Evolutionary conservation across 202 grass and related monocot species (phyloP), one percentile per base, ranked within the genome.

Genomic region (Schoenoplectus triqueter): DNA sequence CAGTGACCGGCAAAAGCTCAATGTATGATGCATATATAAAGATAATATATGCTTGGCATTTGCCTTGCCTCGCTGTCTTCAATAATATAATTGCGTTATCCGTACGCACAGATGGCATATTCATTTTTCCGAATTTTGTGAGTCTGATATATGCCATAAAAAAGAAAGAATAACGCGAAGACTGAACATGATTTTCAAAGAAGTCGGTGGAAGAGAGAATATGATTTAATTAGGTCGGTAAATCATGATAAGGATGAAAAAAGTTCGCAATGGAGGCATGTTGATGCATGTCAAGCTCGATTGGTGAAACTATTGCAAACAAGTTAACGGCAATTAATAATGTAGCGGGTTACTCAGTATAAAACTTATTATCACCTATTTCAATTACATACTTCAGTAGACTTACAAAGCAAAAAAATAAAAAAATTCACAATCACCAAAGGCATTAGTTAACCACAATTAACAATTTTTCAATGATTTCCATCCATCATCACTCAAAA

Each of bases 401-500:
- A 7, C 10, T 56, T 54, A 20, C 40, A 66, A 13, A 31, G 31
- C 31, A 14, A 2, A 65, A 48, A 21, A 66, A 31, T 31, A 31
- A 21, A 66, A 52, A 31, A 31, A 31, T 31, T 66, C 18, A 66
- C 10, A 31, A 66, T 5, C 8, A 62, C 15, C 61, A 5, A 45
- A 63, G 13, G n/a, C 52, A 62, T 81, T 66, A 51, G 5, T 31
- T 51, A 10, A 66, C 10, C 59, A 22, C 3, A 65, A 6, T 82
- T 82, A 65, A 51, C 40, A 82, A 8, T 31, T 11, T 44, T 76
- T 40, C 46, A 78, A 10, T n/a, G 50, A 48, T 83, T 80, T 73
- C 10, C 68, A 31, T 13, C 94, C 88, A 46, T 89, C 92, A 10
- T 87, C 55, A 0, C 71, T 78, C 6, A 94, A 88, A 31, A 85